phyloP scores from a whole-genome alignment of 257 asterid species.

The Gardenia jasminoides region DNA sequence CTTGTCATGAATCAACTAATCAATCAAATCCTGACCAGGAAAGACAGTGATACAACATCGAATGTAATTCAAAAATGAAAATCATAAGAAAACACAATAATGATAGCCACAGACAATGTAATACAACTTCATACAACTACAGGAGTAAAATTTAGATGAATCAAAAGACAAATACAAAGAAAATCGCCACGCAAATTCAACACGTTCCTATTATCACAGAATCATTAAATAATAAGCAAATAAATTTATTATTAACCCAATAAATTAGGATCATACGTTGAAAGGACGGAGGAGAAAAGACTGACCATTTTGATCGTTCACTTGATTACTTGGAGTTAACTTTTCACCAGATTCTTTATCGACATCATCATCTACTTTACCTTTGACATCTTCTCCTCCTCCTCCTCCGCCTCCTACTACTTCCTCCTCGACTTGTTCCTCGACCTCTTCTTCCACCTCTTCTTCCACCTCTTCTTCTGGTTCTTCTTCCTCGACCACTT shows the following conservation, averaged over 20 bases:
- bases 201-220: neutral
- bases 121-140: neutral
- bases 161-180: neutral
- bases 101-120: neutral
- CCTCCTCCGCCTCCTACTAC: neutral
- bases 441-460: constrained; percentile 20
- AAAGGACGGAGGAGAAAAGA: neutral
- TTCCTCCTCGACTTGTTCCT: neutral
- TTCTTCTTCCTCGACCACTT: constrained; percentile 14
- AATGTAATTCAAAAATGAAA: neutral
- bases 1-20: neutral
- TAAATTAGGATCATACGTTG: neutral
- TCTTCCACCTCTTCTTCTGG: neutral
- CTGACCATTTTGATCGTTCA: constrained; percentile 42
- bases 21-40: neutral
- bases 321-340: constrained; percentile 29
- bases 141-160: neutral
- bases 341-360: constrained; percentile 33
- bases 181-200: neutral
- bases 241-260: no score
- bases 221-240: neutral
- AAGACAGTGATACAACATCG: neutral
- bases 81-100: neutral
- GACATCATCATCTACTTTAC: constrained; percentile 8
- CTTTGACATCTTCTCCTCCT: neutral